Evolutionary conservation across 768 basidiomycete genomes (phyloP), one percentile per base, ranked within the genome.

Genomic region (Termitomyces sp.): DNA sequence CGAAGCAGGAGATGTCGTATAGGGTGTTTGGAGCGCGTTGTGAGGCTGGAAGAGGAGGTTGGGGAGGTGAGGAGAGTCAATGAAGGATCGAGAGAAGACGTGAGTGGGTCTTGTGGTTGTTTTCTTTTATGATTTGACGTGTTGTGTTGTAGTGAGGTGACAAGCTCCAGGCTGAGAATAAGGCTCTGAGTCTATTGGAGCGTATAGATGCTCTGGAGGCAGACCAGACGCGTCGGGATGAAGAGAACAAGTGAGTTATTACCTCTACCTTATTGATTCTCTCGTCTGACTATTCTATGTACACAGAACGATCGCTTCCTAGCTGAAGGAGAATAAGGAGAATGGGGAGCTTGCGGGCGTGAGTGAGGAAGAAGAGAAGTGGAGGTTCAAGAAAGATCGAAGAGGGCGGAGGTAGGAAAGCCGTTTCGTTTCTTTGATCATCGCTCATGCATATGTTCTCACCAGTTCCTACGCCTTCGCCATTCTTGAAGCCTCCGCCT

Each of bases 1-100:
- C 75, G 3, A 77, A 76, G 42, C 59, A 71, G 22, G 73, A 73
- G 5, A 54, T 72, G 0, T 62, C 75, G 4, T 81, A 77, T 58
- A 71, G 70, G 57, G 18, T 74, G 74, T 59, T 63, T 77, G 28
- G 73, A 75, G 33, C 75, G 73, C 11, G 66, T 77, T 38, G 71
- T 75, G 16, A 60, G 24, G 4, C 65, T 79, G 49, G 75, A 79
- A 60, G 66, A 54, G 5, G 70, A 74, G 22, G 59, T 76, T 18
- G 57, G 63, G 7, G 60, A 54, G 24, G 69, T 65, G 54, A 66
- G 63, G 56, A 65, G 60, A 20, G 70, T n/a, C n/a, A n/a, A n/a
- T n/a, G 58, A 57, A 33, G 28, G 51, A n/a, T n/a, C n/a, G n/a
- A 9, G 39, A 16, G 20, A 18, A 52, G n/a, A 52, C 42, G 58